Conservation (phyloP, 139 green algal species). For the Marvania coccoides region DNA sequence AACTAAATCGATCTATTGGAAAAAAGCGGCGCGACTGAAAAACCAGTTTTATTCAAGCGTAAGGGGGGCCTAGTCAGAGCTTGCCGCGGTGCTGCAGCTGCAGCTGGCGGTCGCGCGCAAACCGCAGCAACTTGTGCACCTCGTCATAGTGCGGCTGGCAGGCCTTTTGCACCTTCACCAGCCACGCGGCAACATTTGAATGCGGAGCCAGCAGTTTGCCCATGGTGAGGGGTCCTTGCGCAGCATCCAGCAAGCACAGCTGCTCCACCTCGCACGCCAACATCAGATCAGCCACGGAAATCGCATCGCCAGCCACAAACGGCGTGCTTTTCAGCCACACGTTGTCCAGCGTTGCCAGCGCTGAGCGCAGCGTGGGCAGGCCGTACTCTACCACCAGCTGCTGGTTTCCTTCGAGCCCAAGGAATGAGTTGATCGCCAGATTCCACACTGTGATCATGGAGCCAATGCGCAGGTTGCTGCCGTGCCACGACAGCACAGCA, state of each 20-base stretch:
- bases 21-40: too few relatives aligned
- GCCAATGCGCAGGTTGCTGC: constrained; percentile 12
- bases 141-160: constrained; percentile 13
- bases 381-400: constrained; percentile 6
- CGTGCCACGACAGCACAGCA: constrained; percentile 11
- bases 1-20: too few relatives aligned
- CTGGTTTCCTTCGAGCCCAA: constrained; percentile 10
- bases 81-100: background rate
- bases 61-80: too few relatives aligned
- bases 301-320: constrained; percentile 1
- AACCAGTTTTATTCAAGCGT: too few relatives aligned
- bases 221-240: background rate
- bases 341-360: constrained; percentile 6
- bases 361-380: constrained; percentile 8
- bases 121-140: constrained; percentile 16
- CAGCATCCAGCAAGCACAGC: constrained; percentile 17
- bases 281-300: constrained; percentile 17
- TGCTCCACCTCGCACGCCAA: constrained; percentile 21
- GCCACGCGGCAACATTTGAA: constrained; percentile 1
- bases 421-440: constrained; percentile 2
- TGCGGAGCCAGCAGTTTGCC: constrained; percentile 9
- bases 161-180: background rate
- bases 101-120: constrained; percentile 2
- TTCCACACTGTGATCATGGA: constrained; percentile 7
- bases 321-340: constrained; percentile 5